Evolutionary conservation across 2,329 filamentous ascomycete genomes (phyloP).

Genomic region (Trichoderma pleuroti): DNA sequence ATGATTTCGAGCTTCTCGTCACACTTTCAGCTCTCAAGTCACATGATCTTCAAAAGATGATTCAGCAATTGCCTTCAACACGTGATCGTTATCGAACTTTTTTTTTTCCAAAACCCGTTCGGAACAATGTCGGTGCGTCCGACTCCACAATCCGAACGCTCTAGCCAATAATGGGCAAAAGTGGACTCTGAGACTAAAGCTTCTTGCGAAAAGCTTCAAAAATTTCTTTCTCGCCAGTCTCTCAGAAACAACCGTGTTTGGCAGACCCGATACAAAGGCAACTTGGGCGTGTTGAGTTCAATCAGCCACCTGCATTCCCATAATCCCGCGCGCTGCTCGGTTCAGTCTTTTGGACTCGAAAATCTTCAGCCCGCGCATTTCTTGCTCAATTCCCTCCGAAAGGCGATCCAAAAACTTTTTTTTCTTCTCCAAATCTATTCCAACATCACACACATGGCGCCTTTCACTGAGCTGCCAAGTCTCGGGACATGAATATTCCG

Average conservation of each 20-base stretch:
- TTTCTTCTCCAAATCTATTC: background rate
- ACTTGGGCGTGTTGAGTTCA: conserved; percentile 22
- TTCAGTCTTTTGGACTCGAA: conserved; percentile 19
- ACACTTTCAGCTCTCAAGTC: background rate
- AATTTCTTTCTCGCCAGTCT: conserved; percentile 34
- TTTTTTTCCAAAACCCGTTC: background rate
- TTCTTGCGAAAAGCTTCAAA: conserved; percentile 35
- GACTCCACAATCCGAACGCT: background rate
- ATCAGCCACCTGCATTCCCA: conserved; percentile 25
- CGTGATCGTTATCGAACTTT: conserved; percentile 1
- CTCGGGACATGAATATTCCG: background rate
- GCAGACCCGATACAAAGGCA: conserved; percentile 26
- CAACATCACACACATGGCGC: conserved; percentile 13
- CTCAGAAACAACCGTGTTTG: conserved; percentile 17
- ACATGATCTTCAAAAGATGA: conserved; percentile 5
- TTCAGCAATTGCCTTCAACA: background rate
- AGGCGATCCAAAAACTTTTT: conserved; percentile 1
- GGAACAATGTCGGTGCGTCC: conserved; percentile 22
- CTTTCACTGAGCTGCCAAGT: too few relatives aligned
- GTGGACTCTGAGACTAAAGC: conserved; percentile 22
- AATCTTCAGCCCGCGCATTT: background rate
- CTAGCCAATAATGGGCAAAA: conserved; percentile 21
- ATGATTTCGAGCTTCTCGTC: background rate
- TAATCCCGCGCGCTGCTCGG: conserved; percentile 22
- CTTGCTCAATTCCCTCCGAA: background rate